Base-by-base conservation (phyloP, 345 rosid species). In the Brassica cretica region DNA sequence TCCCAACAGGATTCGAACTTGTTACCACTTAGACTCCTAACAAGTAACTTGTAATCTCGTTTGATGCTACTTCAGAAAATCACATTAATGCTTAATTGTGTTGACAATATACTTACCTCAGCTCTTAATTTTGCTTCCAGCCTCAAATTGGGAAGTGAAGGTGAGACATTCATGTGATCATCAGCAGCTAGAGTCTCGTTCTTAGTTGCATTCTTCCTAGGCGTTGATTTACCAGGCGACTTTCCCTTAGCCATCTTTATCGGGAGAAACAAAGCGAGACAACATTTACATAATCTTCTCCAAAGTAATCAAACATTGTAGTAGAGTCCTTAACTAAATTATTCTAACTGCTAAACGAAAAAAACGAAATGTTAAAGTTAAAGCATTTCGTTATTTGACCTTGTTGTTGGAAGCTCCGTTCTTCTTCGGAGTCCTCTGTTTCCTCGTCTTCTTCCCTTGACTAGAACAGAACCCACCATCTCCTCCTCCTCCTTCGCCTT, bases 111-210 rank as follows among this genome's bases (percentile, higher is more conserved):
- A 80, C 86, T 76, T n/a, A 89, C 98, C 95, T 91, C 93, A n/a
- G 90, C 93, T 69, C 74, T 85, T 81, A 91, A 66, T 73, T 89
- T 92, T 24, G 89, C 97, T 84, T 94, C 97, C 37, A 91, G 80
- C 16, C 91, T 86, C 75, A 94, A 81, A 86, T 91, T 89, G 12
- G 90, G 89, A 44, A 89, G 72, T 41, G 72, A 58, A 25, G 84
- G 81, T 6, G 88, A 71, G 29, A 80, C 72, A 65, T 63, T 82
- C 21, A 63, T 65, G 56, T 61, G 64, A 76, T 76, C 78, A 64
- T 55, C 68, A 51, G 71, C 68, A 51, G 74, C 68, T 64, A 39
- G 76, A 51, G 24, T 71, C 21, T 84, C 86, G 59, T 80, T 82
- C 65, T 41, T 64, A 27, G 65, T 44, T 49, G 74, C 85, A 9